Evolutionary conservation across 176 grass and related monocot genomes (phyloP), one percentile per base, ranked within the genome.

Genomic region (Aegilops umbellulata): DNA sequence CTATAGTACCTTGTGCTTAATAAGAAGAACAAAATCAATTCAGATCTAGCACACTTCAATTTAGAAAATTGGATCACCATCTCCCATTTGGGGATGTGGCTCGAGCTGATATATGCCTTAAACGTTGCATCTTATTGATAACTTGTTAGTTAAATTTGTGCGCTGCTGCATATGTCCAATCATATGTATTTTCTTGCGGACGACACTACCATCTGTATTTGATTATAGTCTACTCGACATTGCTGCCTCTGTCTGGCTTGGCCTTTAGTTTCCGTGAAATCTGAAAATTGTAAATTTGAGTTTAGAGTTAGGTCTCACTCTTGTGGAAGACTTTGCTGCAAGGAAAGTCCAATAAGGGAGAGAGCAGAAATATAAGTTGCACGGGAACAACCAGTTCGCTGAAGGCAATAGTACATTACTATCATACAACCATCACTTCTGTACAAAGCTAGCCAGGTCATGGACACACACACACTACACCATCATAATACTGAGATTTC

Each of bases 361-460:
- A 44, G 20, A 26, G 24, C 13, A 44, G 25, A 44, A 41, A 34
- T 74, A 55, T 10, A 89, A 67, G 68, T 51, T 86, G 19, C 9
- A 65, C 13, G 19, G 39, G 34, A 42, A 68, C 60, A 36, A 60
- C 25, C 35, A 69, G 77, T 62, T 65, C 61, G 81, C 89, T 69
- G 46, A 84, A 60, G 60, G 80, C 44, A 79, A 75, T 13, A 83
- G 20, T 79, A 84, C 85, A 84, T 84, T 74, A 87, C 68, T 39
- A 63, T 75, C 68, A 22, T 61, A 87, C 80, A 84, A 76, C 35
- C 69, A 69, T 36, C 65, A 30, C 76, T 69, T 61, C 2, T 84
- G 67, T 87, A 91, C 85, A 91, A 69, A 68, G 85, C 85, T 84
- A 76, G 68, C 27, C 39, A 87, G 29, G 29, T 68, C 10, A 27